Evolutionary conservation across 805 yeast species (phyloP).

Genomic region (Candida xiaguanensis): DNA sequence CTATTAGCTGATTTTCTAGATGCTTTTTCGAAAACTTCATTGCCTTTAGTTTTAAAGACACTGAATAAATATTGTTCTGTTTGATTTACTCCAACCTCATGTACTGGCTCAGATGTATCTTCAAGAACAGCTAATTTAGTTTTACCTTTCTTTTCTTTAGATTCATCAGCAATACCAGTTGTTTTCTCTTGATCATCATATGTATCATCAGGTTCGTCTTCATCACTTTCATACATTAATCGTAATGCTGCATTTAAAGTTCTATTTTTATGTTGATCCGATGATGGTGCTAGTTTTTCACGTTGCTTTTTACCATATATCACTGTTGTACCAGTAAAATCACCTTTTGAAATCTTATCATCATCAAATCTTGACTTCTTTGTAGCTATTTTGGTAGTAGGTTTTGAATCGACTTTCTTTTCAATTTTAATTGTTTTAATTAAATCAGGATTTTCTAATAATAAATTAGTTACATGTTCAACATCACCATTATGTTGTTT

Average conservation of each 20-base stretch:
- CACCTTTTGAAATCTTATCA: slow-evolving; percentile 26
- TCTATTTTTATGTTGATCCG: slow-evolving; percentile 49
- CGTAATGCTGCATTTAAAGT: slow-evolving; percentile 59
- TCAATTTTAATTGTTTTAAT: slow-evolving; percentile 20
- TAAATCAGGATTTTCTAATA: slow-evolving; percentile 61
- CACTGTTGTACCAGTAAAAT: slow-evolving; percentile 19
- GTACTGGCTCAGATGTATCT: slow-evolving; percentile 11
- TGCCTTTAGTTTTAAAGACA: slow-evolving; percentile 46
- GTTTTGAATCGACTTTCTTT: neutral
- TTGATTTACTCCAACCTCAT: slow-evolving; percentile 31
- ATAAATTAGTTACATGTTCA: slow-evolving; percentile 52
- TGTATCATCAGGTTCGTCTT: slow-evolving; percentile 84
- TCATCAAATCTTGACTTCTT: slow-evolving; percentile 24
- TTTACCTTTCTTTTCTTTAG: slow-evolving; percentile 4
- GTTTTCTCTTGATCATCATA: slow-evolving; percentile 51
- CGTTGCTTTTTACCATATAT: slow-evolving; percentile 32
- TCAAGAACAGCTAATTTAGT: slow-evolving; percentile 7
- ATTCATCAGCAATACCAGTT: slow-evolving; percentile 18
- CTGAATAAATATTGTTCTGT: slow-evolving; percentile 57
- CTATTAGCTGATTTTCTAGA: slow-evolving; percentile 52
- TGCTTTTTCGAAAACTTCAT: slow-evolving; percentile 36
- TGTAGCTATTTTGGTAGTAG: neutral
- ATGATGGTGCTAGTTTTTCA: slow-evolving; percentile 10
- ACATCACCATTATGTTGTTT: slow-evolving; percentile 46
- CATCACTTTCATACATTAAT: slow-evolving; percentile 68